These are phyloP conservation scores for Trifolium subterraneum DNA, from an alignment of 306 rosid genomes.

Conservation along the genomic window DNA sequence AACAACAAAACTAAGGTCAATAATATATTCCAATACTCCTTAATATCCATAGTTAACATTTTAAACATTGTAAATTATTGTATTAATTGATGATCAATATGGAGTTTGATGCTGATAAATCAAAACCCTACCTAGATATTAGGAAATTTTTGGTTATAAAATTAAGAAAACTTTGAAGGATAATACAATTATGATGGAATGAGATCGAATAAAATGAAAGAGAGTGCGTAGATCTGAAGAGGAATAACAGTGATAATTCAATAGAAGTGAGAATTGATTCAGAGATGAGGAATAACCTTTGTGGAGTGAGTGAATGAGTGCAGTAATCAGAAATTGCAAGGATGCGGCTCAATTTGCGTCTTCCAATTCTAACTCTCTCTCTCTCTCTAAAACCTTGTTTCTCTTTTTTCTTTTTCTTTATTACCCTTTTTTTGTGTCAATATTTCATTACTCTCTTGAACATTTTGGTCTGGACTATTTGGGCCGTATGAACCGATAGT, in stretches of 20 bases:
- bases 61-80: neutral
- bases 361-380: neutral
- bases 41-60: too few relatives aligned
- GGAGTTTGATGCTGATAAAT: neutral
- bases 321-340: constrained; percentile 11
- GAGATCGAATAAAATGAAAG: too few relatives aligned
- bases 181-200: too few relatives aligned
- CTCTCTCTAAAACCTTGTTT: neutral
- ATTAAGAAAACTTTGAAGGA: too few relatives aligned
- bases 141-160: neutral
- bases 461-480: neutral
- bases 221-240: constrained; percentile 46
- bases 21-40: too few relatives aligned
- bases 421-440: neutral
- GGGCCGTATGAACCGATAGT: neutral
- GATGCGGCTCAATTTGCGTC: constrained; percentile 31
- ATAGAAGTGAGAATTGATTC: too few relatives aligned
- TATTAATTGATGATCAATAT: neutral
- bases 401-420: neutral
- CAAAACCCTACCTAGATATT: constrained; percentile 36
- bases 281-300: too few relatives aligned
- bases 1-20: too few relatives aligned
- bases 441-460: neutral
- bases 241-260: neutral
- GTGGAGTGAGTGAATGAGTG: too few relatives aligned